A percentile compares a stretch with the other conserved stretches of the same genome.
Evolutionary conservation across 1,284 basidiomycete genomes (phyloP).

Genomic region (Ganoderma resinaceum): DNA sequence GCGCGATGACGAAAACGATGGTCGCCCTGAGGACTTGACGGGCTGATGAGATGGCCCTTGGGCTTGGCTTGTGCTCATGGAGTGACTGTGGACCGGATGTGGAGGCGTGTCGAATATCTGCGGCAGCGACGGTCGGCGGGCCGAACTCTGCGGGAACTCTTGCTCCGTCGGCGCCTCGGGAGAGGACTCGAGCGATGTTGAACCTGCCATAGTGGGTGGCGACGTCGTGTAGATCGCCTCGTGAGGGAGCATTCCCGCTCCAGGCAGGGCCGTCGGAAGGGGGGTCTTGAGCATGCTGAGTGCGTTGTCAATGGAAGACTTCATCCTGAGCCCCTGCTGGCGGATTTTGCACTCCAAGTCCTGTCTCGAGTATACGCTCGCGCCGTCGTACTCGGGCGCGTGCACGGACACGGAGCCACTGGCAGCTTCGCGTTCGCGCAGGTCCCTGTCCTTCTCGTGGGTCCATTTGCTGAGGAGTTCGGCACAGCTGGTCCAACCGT

Average conservation of each 20-base stretch:
- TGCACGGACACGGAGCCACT: constrained; percentile 9
- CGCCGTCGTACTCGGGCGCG: constrained; percentile 30
- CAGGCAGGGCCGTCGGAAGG: constrained; percentile 32
- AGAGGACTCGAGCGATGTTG: constrained; percentile 37
- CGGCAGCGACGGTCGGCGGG: constrained; percentile 47
- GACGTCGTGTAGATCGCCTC: constrained; percentile 32
- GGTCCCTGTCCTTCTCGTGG: constrained; percentile 64
- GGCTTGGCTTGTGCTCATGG: constrained; percentile 13
- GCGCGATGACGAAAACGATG: constrained; percentile 43
- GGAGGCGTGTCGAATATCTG: constrained; percentile 43
- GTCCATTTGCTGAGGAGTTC: constrained; percentile 63
- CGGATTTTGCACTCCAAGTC: constrained; percentile 43
- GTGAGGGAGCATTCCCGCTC: constrained; percentile 10
- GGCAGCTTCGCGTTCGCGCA: constrained; percentile 44
- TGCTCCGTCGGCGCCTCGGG: constrained; percentile 20
- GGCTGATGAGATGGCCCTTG: constrained; percentile 47
- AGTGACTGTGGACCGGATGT: constrained; percentile 29
- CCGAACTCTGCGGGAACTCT: constrained; percentile 23
- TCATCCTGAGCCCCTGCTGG: constrained; percentile 58
- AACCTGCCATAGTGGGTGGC: constrained; percentile 21
- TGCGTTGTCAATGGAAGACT: constrained; percentile 69
- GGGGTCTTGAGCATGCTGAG: constrained; percentile 59
- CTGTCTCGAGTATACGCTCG: constrained; percentile 10
- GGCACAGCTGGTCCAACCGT: constrained; percentile 72
- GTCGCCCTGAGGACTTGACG: constrained; percentile 35